Evolutionary conservation across 768 basidiomycete genomes (phyloP).

Genomic region (Boletus pseudopeckii): DNA sequence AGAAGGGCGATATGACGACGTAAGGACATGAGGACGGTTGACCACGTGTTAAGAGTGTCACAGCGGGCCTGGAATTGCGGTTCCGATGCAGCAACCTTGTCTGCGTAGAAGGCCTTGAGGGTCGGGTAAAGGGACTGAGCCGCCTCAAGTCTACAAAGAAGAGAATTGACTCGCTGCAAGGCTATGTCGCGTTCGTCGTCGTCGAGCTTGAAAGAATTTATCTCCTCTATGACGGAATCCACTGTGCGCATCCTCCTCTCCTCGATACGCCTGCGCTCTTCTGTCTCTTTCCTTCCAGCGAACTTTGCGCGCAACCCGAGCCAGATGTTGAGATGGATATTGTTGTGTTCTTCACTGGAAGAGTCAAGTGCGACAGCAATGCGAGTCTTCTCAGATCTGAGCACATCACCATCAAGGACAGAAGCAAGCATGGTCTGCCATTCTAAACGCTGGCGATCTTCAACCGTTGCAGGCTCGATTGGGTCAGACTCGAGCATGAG

Average conservation of each 20-base stretch:
- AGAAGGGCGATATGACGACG: slow-evolving; percentile 76
- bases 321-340: slow-evolving; percentile 74
- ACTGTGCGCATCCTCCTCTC: slow-evolving; percentile 79
- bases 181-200: slow-evolving; percentile 41
- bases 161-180: slow-evolving; percentile 56
- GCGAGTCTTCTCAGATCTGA: slow-evolving; percentile 91
- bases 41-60: slow-evolving; percentile 91
- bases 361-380: slow-evolving; percentile 78
- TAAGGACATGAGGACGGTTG: slow-evolving; percentile 81
- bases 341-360: slow-evolving; percentile 65
- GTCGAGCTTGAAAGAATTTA: slow-evolving; percentile 68
- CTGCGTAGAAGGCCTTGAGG: slow-evolving; percentile 72
- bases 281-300: slow-evolving; percentile 72
- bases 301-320: slow-evolving; percentile 86
- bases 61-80: slow-evolving; percentile 72
- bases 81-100: slow-evolving; percentile 70
- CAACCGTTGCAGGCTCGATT: slow-evolving; percentile 62
- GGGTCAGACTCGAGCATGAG: slow-evolving; percentile 60
- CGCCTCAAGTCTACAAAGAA: slow-evolving; percentile 74
- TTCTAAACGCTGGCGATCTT: slow-evolving; percentile 81
- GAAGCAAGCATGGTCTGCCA: slow-evolving; percentile 97
- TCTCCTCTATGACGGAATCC: slow-evolving; percentile 80
- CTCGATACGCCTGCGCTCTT: slow-evolving; percentile 78
- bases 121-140: slow-evolving; percentile 87
- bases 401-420: slow-evolving; percentile 89